Evolutionary conservation across 371 early-diverging fungal species (phyloP), one percentile per base, ranked within the genome.

Genomic region (Funneliformis caledonium): DNA sequence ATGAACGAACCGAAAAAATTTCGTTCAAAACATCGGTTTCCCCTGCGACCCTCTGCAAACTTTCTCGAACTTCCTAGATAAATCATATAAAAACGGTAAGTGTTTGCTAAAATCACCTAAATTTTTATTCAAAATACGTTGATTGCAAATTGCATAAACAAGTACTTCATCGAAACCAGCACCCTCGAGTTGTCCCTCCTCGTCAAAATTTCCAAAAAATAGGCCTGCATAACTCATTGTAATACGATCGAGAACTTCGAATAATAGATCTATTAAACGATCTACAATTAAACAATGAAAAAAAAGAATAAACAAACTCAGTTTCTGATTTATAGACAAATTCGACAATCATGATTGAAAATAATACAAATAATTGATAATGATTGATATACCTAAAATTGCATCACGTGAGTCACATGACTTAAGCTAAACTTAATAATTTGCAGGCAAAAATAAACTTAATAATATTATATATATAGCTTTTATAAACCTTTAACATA

Each of bases 121-220:
- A 64, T 19, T 31, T n/a, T 3, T 37, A 37, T 37, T 37, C 37
- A 37, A 37, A 22, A 3, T 26, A 31, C 64, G 16, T 52, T 19
- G 16, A 56, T 56, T 19, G 16, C 56, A 7, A 56, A 19, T 56
- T 16, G 19, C 0, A 37, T 43, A 22, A 76, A 50, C 37, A 59
- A 26, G 26, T 61, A 82, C 80, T 76, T 82, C 75, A 82, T 77
- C 87, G 84, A 93, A 90, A 81, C 92, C 92, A 52, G 88, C 90
- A 50, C 92, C 91, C 12, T 96, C 95, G 16, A 96, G 88, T 33
- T 90, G 88, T 52, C 97, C 97, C 78, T 91, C 89, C 77, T 94
- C 92, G 85, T 96, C 96, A 11, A 96, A 93, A 86, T 97, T 97
- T 60, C 97, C 97, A 87, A 96, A 96, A 61, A 96, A 88, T 83